Conservation (phyloP, 306 rosid species). For the Glycine latifolia region DNA sequence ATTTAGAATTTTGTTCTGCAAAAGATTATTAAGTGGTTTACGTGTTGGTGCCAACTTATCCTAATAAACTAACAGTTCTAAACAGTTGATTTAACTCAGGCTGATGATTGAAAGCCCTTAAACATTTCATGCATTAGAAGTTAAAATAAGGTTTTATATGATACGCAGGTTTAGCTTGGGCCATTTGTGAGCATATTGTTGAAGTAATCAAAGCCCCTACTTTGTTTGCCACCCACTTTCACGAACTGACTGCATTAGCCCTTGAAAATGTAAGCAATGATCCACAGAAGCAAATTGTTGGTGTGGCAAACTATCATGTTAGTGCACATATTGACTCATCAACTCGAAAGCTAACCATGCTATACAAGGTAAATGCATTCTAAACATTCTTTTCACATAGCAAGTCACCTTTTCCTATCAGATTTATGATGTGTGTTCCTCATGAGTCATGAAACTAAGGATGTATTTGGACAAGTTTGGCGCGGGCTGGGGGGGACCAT, state of each 20-base stretch:
- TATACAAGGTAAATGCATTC: conserved; percentile 75
- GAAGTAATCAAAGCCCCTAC: conserved; percentile 92
- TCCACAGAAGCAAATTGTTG: conserved; percentile 66
- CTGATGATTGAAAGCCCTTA: background rate
- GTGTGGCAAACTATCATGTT: conserved; percentile 93
- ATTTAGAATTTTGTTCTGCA: conserved; percentile 32
- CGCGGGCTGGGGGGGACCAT: no score
- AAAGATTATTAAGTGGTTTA: conserved; percentile 19
- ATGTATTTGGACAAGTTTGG: no score
- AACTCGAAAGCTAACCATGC: conserved; percentile 93
- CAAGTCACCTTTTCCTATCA: no score
- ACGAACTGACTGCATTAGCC: conserved; percentile 89
- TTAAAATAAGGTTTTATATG: conserved; percentile 43
- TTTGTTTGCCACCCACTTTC: conserved; percentile 96
- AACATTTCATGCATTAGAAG: background rate
- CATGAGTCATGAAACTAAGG: background rate
- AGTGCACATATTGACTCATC: conserved; percentile 94
- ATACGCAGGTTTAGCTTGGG: conserved; percentile 95
- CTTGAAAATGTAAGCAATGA: conserved; percentile 57
- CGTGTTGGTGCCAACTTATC: conserved; percentile 22
- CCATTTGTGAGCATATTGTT: conserved; percentile 93
- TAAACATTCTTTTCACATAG: background rate
- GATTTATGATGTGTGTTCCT: no score
- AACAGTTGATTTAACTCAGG: background rate
- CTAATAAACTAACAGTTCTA: conserved; percentile 36